Base-by-base conservation (phyloP, 139 green algal species). In the Marvania coccoides region DNA sequence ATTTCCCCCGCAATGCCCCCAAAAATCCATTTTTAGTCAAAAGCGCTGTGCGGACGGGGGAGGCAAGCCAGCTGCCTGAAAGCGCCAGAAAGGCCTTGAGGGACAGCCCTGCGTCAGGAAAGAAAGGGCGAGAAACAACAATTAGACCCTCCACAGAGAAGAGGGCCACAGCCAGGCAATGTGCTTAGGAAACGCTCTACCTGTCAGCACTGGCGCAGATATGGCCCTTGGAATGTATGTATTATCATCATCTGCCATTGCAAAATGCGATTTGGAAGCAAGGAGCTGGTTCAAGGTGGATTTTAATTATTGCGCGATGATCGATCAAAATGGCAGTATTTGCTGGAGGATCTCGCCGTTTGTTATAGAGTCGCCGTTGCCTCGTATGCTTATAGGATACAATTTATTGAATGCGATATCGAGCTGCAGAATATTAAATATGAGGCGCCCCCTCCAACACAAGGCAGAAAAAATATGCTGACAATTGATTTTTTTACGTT, bases 161-260 rank as follows among this genome's bases (percentile, higher is more conserved):
- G 42, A 19, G 42, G 42, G 19, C 19, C 19, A 51, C 19, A 19
- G 19, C 19, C 42, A 51, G 42, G 42, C 19, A 19, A 51, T 51
- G 42, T 51, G 19, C 19, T 19, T 19, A 19, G 19, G 42, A 19
- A 19, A 51, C 19, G 19, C 12, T 29, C 9, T 59, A 59, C 48
- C 48, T 59, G 12, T 23, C 48, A 59, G 37, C 48, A 59, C 48
- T 40, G 48, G 48, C 35, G 48, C 9, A 28, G 9, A 28, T 9
- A 59, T 9, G 9, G 35, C 12, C 48, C 37, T 29, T 59, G 48
- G 9, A 9, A 12, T 8, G 37, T 59, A 59, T 12, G n/a, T n/a
- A n/a, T n/a, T n/a, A n/a, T 59, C 48, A 59, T 59, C 48, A 9
- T 59, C 48, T 59, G 9, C 9, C 48, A 59, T 12, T 59, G 42